Base-by-base conservation (phyloP, 2,329 filamentous ascomycete species). In the Periconia macrospinosa region DNA sequence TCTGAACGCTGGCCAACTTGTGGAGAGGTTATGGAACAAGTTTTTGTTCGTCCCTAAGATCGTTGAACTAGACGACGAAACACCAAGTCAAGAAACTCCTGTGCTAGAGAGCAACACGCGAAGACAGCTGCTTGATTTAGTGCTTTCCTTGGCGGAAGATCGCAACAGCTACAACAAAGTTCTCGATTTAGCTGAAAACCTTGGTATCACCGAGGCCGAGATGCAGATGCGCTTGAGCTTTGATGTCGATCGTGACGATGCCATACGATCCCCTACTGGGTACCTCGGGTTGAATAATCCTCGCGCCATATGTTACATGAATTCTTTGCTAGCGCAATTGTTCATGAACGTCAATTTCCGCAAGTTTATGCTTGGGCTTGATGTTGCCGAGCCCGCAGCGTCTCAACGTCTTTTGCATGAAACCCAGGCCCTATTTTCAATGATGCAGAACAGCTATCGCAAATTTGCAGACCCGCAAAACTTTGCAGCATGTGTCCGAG, bases 241-340 rank as follows among this genome's bases (percentile, higher is more conserved):
- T 18, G 56, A 64, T 76, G 5, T 90, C 56, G 89, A 93, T 47
- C 81, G 87, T 33, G 75, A 74, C 40, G 86, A 84, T 64, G 83
- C 85, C 15, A 82, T 95, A n/a, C 86, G 91, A 57, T 86, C 90
- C 1, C 76, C 84, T 1, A 89, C 89, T 57, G 92, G 91, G 18
- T 96, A 96, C 69, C 86, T 89, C n/a, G 94, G 94, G 1, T 75
- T 99, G n/a, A 83, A 83, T 52, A 99, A 99, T 66, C 82, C 97
- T 15, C 94, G 91, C 10, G 96, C 97, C 69, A 97, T 95, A 0
- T 99, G 94, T 75, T 99, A 99, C 70, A 83, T 97, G 69, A 99
- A 99, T 71, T 97, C 94, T 0, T 79, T 99, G 0, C 82, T 97
- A 56, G 93, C 92, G 0, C 94, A 99, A 69, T 83, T 99, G 0